Percentiles rank a stretch among this genome's conserved stretches.
Conservation (phyloP, 768 basidiomycete genomes). For the Phallus indusiatus region DNA sequence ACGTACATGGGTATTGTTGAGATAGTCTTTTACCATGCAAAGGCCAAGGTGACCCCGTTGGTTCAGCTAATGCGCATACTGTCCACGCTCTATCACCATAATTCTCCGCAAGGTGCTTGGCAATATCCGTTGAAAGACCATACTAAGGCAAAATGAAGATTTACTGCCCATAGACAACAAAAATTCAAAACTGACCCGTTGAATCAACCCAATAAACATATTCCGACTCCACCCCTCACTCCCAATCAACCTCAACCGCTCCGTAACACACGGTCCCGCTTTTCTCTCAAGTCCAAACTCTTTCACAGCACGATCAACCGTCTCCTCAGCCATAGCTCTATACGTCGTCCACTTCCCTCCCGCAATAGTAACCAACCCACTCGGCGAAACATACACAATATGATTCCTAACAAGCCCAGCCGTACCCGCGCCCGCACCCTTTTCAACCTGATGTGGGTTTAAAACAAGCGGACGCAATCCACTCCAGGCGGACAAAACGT, state of each 20-base stretch:
- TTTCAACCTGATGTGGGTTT: conserved; percentile 47
- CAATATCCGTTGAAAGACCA: conserved; percentile 85
- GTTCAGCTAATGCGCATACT: conserved; percentile 70
- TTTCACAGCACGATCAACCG: conserved; percentile 79
- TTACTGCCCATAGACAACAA: not conserved
- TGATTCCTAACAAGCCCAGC: conserved; percentile 89
- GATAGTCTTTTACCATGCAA: conserved; percentile 69
- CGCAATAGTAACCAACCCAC: conserved; percentile 85
- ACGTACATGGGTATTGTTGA: conserved; percentile 66
- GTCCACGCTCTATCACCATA: conserved; percentile 98
- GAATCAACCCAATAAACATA: conserved; percentile 95
- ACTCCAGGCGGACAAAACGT: conserved; percentile 93
- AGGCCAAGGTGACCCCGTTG: conserved; percentile 78
- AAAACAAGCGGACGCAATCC: conserved; percentile 86
- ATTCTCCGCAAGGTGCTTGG: conserved; percentile 84
- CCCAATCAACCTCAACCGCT: conserved; percentile 73
- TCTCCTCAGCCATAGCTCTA: conserved; percentile 91
- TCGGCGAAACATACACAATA: conserved; percentile 73
- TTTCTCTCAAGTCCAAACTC: conserved; percentile 55
- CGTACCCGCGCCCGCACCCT: conserved; percentile 64
- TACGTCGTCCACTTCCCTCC: conserved; percentile 99
- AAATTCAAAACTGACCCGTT: conserved; percentile 47
- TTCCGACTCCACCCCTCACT: conserved; percentile 91
- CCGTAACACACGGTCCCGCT: conserved; percentile 65
- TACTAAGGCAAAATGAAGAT: conserved; percentile 38